Base-by-base conservation (phyloP, 805 yeast species). In the Schizosaccharomyces cryophilus region DNA sequence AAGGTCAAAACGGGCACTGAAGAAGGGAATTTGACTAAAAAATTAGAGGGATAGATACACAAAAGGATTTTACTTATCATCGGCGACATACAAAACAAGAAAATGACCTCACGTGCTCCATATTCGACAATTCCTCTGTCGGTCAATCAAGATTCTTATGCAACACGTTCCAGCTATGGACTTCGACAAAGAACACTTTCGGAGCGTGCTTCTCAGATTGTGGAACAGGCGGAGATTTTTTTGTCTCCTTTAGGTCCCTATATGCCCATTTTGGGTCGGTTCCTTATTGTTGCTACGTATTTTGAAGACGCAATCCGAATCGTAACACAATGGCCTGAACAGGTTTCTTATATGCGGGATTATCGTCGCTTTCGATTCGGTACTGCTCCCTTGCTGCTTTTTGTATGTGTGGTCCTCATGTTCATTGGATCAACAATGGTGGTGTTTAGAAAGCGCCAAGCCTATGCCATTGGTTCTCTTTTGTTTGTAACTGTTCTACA, bases 201-300 rank as follows among this genome's bases (percentile, higher is more conserved):
- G 9, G 56, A 51, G n/a, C 30, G 56, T 19, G 35, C 35, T 3
- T 51, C 35, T 24, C 56, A 51, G 29, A 5, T 51, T 5, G n/a
- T 21, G 29, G 56, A 51, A 29, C 56, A 51, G 17, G 35, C 56
- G 9, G 56, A 51, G 35, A 29, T 17, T 5, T 51, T 24, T 13
- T 24, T 51, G 30, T 6, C 30, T 4, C 56, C 56, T 11, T 21
- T 51, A 3, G 26, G 19, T 24, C 56, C 56, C 30, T 72, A 73
- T 67, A 83, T 89, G 59, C 96, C 97, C 7, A 81, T 82, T 26
- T 80, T 90, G 67, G 97, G 96, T 47, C 78, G 97, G 62, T 81
- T 86, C 63, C 79, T 89, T 65, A 89, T 90, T 64, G 95, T 90
- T 62, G 95, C 95, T 59, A 93, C 97, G 0, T 90, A 89, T 70